A percentile compares a stretch with the other conserved stretches of the same genome.
These are phyloP conservation scores for Fagopyrum homotropicum DNA, from an alignment of 148 eudicot genomes.

Conservation along the genomic window DNA sequence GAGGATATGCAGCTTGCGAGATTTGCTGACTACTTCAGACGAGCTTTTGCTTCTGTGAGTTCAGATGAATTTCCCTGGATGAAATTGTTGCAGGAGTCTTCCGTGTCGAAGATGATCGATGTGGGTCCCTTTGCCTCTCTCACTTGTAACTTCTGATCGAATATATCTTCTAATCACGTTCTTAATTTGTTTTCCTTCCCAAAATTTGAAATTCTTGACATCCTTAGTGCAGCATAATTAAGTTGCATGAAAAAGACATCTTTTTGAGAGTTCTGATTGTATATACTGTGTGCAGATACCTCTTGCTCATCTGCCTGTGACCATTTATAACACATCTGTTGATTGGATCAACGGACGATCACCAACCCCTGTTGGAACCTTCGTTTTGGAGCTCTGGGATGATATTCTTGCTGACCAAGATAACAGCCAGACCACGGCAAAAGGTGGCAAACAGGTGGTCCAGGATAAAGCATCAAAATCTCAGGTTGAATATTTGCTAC, in stretches of 20 bases:
- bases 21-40: constrained; percentile 57
- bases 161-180: background rate
- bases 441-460: constrained; percentile 36
- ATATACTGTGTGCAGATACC: constrained; percentile 37
- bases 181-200: background rate
- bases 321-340: constrained; percentile 48
- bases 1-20: constrained; percentile 56
- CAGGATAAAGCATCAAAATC: constrained; percentile 41
- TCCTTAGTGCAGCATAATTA: no score
- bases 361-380: constrained; percentile 35
- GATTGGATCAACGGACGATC: constrained; percentile 55
- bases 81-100: constrained; percentile 57
- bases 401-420: constrained; percentile 40
- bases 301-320: constrained; percentile 40
- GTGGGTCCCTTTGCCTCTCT: constrained; percentile 25
- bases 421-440: constrained; percentile 26
- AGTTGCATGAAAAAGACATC: background rate
- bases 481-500: constrained; percentile 26
- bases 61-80: constrained; percentile 58
- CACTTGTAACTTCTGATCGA: background rate
- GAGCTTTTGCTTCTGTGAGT: constrained; percentile 42
- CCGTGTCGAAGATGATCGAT: constrained; percentile 43
- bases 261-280: background rate
- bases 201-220: no score
- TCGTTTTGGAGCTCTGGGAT: constrained; percentile 45